Conservation (phyloP, 164 flowering plant genomes). For the Saururus chinensis region DNA sequence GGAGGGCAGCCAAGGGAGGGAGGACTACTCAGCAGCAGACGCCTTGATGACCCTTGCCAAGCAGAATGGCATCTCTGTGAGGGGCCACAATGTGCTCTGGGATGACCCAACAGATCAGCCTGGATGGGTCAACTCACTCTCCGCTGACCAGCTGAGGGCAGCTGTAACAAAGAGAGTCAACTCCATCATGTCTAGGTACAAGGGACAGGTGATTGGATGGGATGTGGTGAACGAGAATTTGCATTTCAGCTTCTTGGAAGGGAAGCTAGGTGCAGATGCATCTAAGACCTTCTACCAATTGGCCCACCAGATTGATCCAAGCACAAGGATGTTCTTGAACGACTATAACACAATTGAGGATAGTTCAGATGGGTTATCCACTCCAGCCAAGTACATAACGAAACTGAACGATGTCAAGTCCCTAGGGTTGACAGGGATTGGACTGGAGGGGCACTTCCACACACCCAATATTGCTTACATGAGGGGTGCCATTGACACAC, state of each 20-base stretch:
- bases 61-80: slow-evolving; percentile 22
- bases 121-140: slow-evolving; percentile 28
- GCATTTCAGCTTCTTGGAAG: slow-evolving; percentile 46
- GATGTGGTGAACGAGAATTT: slow-evolving; percentile 78
- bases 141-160: slow-evolving; percentile 5
- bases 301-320: slow-evolving; percentile 21
- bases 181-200: slow-evolving; percentile 42
- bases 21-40: slow-evolving; percentile 51
- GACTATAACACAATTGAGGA: slow-evolving; percentile 64
- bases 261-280: slow-evolving; percentile 26
- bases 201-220: slow-evolving; percentile 59
- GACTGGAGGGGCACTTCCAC: slow-evolving; percentile 48
- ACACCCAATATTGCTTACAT: slow-evolving; percentile 47
- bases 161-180: slow-evolving; percentile 26
- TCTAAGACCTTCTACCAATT: slow-evolving; percentile 18
- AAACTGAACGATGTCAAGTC: slow-evolving; percentile 28
- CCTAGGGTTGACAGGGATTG: slow-evolving; percentile 40
- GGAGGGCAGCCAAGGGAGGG: slow-evolving; percentile 29
- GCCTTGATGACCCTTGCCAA: slow-evolving; percentile 37
- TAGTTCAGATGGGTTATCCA: slow-evolving; percentile 12
- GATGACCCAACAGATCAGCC: slow-evolving; percentile 41
- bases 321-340: slow-evolving; percentile 42
- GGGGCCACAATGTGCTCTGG: slow-evolving; percentile 49
- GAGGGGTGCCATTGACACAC: slow-evolving; percentile 52
- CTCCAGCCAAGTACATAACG: slow-evolving; percentile 31